These are phyloP conservation scores for Euphorbia corollata DNA, from an alignment of 441 rosid species.

Conservation along the genomic window DNA sequence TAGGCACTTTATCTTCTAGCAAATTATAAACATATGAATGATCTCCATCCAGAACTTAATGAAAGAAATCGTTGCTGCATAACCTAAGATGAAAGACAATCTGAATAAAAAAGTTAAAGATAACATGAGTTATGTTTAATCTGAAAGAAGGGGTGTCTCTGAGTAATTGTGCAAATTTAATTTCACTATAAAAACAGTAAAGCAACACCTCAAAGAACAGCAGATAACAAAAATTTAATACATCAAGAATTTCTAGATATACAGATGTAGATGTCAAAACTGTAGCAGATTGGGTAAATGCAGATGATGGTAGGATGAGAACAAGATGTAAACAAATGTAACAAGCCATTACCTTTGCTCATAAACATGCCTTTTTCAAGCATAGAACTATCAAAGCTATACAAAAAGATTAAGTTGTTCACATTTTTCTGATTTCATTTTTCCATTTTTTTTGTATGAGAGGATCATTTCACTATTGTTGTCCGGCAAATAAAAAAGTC, in stretches of 20 bases:
- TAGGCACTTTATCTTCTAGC: constrained; percentile 5
- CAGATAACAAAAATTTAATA: too few species aligned
- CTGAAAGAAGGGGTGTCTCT: not conserved
- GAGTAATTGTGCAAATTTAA: not conserved
- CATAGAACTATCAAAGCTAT: not conserved
- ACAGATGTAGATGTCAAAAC: too few species aligned
- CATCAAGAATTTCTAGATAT: too few species aligned
- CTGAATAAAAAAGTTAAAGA: not conserved
- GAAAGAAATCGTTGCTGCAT: not conserved
- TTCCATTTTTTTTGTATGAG: not conserved
- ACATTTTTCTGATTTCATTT: not conserved
- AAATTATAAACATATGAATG: constrained; percentile 3
- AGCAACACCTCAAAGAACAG: too few species aligned
- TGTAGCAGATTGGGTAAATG: not conserved
- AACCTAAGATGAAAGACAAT: too few species aligned
- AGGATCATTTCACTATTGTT: not conserved
- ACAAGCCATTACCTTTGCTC: not conserved
- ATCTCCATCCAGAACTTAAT: not conserved
- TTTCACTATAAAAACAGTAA: too few species aligned
- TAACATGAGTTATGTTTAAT: not conserved
- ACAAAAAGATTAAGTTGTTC: not conserved
- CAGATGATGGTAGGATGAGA: not conserved
- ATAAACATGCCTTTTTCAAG: not conserved
- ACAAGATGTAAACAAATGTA: not conserved
- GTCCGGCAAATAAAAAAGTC: constrained; percentile 15